Percentiles rank a stretch among this genome's conserved stretches.
These are phyloP conservation scores for Hortiboletus flavorubellus DNA, from an alignment of 768 basidiomycete species.

Conservation along the genomic window DNA sequence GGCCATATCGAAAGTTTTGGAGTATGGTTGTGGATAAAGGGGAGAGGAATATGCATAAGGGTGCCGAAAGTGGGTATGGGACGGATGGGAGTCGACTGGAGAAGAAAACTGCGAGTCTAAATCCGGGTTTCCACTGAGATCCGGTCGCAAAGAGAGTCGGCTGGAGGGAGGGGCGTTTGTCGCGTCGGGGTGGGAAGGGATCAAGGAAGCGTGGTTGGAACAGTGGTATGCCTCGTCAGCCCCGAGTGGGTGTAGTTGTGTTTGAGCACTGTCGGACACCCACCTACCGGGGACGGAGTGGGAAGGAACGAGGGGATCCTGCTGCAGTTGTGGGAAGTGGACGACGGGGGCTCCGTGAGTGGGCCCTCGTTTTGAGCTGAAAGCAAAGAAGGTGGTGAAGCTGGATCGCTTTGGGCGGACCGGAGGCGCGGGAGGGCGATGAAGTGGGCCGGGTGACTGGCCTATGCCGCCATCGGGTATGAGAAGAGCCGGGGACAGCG, in stretches of 20 bases:
- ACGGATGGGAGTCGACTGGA: conserved; percentile 9
- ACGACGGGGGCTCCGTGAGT: conserved; percentile 19
- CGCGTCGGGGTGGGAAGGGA: conserved; percentile 16
- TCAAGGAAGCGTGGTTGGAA: conserved; percentile 46
- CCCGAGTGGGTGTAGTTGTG: conserved; percentile 18
- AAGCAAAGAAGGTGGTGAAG: conserved; percentile 28
- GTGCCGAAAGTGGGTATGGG: conserved; percentile 36
- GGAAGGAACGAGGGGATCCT: conserved; percentile 1
- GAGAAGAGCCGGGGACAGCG: conserved; percentile 40
- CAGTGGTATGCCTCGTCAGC: conserved; percentile 46
- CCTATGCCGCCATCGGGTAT: conserved; percentile 59
- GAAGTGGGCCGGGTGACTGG: conserved; percentile 48
- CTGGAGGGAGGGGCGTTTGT: conserved; percentile 11
- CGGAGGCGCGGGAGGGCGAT: conserved; percentile 18
- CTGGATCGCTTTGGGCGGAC: conserved; percentile 44
- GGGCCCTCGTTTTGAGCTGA: conserved; percentile 25
- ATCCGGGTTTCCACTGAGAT: conserved; percentile 15
- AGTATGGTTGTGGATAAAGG: conserved; percentile 5
- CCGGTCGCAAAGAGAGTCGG: conserved; percentile 16
- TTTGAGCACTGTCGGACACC: conserved; percentile 7
- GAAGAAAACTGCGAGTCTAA: conserved; percentile 17
- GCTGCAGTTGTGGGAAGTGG: conserved; percentile 12
- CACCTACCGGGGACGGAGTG: conserved; percentile 17
- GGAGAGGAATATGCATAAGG: conserved; percentile 50
- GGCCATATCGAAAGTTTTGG: neutral